Conservation (phyloP, 176 grass and related monocot species). For the Carex pumila region DNA sequence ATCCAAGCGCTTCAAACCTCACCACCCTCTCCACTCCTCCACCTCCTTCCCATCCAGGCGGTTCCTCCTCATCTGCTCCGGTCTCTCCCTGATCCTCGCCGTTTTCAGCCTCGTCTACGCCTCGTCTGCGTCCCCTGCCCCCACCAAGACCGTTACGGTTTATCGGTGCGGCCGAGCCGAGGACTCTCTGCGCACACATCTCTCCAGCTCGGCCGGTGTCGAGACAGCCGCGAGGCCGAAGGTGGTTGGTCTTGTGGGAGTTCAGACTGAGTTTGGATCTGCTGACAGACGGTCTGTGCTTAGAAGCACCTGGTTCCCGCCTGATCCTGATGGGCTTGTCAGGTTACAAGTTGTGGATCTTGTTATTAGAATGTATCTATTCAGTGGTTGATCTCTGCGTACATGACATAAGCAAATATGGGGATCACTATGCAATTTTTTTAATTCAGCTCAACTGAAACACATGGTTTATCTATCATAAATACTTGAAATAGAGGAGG, state of each 20-base stretch:
- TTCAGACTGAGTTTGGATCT: slow-evolving; percentile 59
- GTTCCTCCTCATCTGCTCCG: slow-evolving; percentile 47
- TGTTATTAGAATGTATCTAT: not conserved
- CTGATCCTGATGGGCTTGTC: slow-evolving; percentile 64
- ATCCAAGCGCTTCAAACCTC: slow-evolving; percentile 37
- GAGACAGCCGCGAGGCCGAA: slow-evolving; percentile 49
- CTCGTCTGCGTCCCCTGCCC: slow-evolving; percentile 23
- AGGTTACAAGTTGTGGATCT: slow-evolving; percentile 33
- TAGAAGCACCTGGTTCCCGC: slow-evolving; percentile 82
- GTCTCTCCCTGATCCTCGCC: slow-evolving; percentile 47
- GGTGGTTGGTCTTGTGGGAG: slow-evolving; percentile 74
- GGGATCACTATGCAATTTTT: not conserved
- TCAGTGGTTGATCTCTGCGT: not conserved
- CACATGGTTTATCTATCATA: not conserved
- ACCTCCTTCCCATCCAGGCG: slow-evolving; percentile 19
- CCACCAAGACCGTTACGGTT: slow-evolving; percentile 27
- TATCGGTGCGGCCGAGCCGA: slow-evolving; percentile 75
- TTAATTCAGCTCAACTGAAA: not conserved
- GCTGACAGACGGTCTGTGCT: slow-evolving; percentile 52
- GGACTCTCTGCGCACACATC: slow-evolving; percentile 68
- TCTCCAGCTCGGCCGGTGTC: slow-evolving; percentile 12
- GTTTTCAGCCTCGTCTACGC: slow-evolving; percentile 42
- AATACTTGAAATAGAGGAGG: not conserved
- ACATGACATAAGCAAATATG: not conserved
- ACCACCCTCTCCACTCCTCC: not conserved